Evolutionary conservation across 2,329 filamentous ascomycete species (phyloP).

Genomic region (Incumbomyces lentus): DNA sequence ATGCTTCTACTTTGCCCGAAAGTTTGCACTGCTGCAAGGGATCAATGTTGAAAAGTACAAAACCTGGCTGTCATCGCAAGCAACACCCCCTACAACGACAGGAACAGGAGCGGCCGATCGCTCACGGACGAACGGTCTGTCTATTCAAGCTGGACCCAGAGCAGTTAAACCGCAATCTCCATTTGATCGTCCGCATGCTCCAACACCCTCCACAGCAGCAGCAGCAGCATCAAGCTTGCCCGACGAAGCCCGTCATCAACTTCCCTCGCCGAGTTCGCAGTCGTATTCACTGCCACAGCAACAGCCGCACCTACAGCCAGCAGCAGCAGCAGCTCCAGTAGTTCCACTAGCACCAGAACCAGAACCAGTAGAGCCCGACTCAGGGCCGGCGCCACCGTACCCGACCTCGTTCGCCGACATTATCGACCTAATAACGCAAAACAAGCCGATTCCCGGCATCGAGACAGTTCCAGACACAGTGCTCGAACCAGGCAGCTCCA

Average conservation of each 20-base stretch:
- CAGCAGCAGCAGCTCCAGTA: not conserved
- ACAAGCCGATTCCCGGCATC: conserved; percentile 77
- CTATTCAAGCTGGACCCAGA: not conserved
- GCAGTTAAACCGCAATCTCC: conserved; percentile 9
- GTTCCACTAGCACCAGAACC: not conserved
- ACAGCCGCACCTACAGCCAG: conserved; percentile 9
- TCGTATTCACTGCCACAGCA: not conserved
- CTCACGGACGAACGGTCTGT: too few species aligned
- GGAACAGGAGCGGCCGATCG: not conserved
- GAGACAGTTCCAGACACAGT: conserved; percentile 75
- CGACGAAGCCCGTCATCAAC: conserved; percentile 8
- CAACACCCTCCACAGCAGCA: conserved; percentile 10
- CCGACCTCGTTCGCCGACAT: conserved; percentile 77
- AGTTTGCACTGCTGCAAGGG: conserved; percentile 27
- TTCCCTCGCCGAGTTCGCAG: not conserved
- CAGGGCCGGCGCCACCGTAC: conserved; percentile 51
- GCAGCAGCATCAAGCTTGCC: too few species aligned
- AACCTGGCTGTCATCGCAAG: conserved; percentile 42
- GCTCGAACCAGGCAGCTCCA: conserved; percentile 42
- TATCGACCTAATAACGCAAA: conserved; percentile 71
- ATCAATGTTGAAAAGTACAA: conserved; percentile 62
- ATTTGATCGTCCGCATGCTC: conserved; percentile 1
- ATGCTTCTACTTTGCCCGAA: conserved; percentile 40
- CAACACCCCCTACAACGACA: conserved; percentile 14
- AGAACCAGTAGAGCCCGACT: conserved; percentile 7